These are phyloP conservation scores for Cystobasidium sp. DNA, from an alignment of 1,284 basidiomycete genomes.

Conservation along the genomic window DNA sequence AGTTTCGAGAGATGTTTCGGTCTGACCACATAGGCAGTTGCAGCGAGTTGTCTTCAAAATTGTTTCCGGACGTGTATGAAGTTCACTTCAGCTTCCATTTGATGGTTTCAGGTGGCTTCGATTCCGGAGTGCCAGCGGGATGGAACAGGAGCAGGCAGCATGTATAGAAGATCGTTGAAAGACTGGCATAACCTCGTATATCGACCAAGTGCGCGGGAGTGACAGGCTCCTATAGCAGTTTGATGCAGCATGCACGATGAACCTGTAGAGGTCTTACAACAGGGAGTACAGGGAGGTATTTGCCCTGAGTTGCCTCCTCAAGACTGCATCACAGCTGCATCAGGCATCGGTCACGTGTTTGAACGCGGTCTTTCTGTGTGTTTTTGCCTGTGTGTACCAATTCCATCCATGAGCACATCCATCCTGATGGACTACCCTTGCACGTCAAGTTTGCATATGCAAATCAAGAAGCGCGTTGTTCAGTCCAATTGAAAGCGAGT, in stretches of 20 bases:
- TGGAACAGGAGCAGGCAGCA: neutral
- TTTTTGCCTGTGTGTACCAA: too few relatives aligned
- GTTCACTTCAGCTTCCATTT: neutral
- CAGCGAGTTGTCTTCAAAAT: conserved; percentile 1
- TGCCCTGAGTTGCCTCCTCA: neutral
- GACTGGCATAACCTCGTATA: neutral
- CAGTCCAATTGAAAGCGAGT: too few relatives aligned
- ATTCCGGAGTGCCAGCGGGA: neutral
- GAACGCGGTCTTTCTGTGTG: too few relatives aligned
- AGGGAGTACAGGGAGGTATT: neutral
- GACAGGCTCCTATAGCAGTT: neutral
- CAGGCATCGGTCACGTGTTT: too few relatives aligned
- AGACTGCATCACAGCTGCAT: too few relatives aligned
- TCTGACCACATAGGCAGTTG: neutral
- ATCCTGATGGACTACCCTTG: too few relatives aligned
- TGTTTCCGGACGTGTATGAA: neutral
- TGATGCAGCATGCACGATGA: neutral
- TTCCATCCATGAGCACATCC: too few relatives aligned
- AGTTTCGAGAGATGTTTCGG: conserved; percentile 7
- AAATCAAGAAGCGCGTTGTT: too few relatives aligned
- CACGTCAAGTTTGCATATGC: too few relatives aligned
- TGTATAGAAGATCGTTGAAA: neutral
- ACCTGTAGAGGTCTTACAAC: neutral
- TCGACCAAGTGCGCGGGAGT: conserved; percentile 2
- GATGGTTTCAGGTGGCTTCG: neutral